These are phyloP conservation scores for Pogostemon cablin DNA, from an alignment of 257 asterid species.

Conservation along the genomic window DNA sequence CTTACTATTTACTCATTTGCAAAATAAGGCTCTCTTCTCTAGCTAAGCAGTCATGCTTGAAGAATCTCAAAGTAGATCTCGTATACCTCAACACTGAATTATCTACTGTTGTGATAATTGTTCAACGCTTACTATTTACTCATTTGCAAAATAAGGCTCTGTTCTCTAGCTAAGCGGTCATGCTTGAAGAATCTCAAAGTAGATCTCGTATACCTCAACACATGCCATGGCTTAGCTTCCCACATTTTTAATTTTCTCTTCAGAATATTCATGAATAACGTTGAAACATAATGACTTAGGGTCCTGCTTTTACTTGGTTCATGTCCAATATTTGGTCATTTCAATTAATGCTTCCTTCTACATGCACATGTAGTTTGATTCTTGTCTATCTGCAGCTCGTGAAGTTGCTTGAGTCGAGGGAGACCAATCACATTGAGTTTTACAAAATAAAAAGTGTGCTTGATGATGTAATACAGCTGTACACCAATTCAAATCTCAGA, in stretches of 20 bases:
- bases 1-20: background rate
- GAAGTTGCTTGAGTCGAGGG: conserved; percentile 93
- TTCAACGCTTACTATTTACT: background rate
- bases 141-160: background rate
- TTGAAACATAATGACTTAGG: background rate
- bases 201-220: background rate
- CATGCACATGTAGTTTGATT: background rate
- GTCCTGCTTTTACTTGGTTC: background rate
- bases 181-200: background rate
- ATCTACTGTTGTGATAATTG: conserved; percentile 11
- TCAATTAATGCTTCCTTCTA: background rate
- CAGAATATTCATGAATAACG: background rate
- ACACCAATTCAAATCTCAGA: conserved; percentile 58
- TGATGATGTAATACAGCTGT: conserved; percentile 70
- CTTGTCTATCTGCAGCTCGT: conserved; percentile 69
- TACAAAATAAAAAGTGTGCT: conserved; percentile 80
- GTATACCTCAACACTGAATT: background rate
- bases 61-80: conserved; percentile 6
- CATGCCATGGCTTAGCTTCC: background rate
- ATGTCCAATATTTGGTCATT: background rate
- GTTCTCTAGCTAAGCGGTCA: background rate
- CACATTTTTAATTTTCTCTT: background rate
- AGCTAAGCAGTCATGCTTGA: background rate
- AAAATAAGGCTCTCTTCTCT: background rate
- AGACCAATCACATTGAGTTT: conserved; percentile 94